A percentile compares a stretch with the other conserved stretches of the same genome.
phyloP scores from a whole-genome alignment of 192 early-diverging fungal species.

The Umbelopsis ramanniana region DNA sequence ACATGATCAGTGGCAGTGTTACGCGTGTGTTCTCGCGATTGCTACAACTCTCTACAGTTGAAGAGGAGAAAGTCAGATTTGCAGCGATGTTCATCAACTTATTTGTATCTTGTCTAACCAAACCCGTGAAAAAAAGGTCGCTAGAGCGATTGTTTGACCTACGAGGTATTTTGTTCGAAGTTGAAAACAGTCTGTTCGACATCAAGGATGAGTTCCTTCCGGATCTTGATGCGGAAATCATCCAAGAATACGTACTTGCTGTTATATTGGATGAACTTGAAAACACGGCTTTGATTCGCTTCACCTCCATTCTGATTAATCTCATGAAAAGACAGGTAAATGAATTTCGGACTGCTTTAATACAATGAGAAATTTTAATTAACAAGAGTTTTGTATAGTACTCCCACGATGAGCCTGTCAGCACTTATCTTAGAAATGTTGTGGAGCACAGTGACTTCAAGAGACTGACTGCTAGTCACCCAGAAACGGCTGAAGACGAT shows the following conservation, averaged over 20 bases:
- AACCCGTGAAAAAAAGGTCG: neutral
- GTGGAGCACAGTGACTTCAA: conserved; percentile 46
- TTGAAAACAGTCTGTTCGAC: neutral
- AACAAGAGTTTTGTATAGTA: conserved; percentile 21
- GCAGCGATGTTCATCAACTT: neutral
- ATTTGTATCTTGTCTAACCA: neutral
- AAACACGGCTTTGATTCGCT: conserved; percentile 45
- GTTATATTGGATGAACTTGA: conserved; percentile 45
- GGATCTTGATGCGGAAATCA: conserved; percentile 35
- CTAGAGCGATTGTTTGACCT: neutral
- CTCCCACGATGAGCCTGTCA: conserved; percentile 35
- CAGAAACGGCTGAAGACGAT: conserved; percentile 37
- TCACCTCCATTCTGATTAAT: conserved; percentile 42
- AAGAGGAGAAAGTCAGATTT: neutral
- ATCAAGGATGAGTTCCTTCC: neutral
- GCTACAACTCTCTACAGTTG: neutral
- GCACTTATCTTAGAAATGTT: conserved; percentile 41
- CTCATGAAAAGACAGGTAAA: conserved; percentile 41
- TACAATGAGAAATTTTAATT: neutral
- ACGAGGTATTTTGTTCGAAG: neutral
- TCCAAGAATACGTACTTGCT: conserved; percentile 46
- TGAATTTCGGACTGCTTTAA: neutral
- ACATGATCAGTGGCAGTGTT: neutral
- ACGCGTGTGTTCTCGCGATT: neutral
- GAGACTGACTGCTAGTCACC: conserved; percentile 40